Evolutionary conservation across 495 filamentous ascomycete species (phyloP).

Genomic region (Xylaria telfairii): DNA sequence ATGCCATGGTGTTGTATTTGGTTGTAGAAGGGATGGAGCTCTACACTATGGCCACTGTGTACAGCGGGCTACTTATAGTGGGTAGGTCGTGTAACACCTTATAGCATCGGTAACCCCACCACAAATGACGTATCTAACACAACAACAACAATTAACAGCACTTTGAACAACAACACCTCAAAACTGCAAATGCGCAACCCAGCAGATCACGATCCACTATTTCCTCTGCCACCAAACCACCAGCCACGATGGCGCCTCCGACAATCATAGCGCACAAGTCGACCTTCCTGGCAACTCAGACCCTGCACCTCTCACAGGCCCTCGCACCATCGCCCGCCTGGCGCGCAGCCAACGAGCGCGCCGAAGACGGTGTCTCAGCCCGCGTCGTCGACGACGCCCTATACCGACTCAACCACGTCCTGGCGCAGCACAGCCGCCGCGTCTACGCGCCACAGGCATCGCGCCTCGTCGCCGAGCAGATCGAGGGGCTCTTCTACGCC

Average conservation of each 20-base stretch:
- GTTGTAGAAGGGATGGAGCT: no score
- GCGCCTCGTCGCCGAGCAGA: slow-evolving; percentile 82
- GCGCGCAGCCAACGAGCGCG: slow-evolving; percentile 56
- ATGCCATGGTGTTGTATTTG: no score
- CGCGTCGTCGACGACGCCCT: slow-evolving; percentile 53
- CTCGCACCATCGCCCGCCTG: slow-evolving; percentile 64
- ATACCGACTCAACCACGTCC: slow-evolving; percentile 65
- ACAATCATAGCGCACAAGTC: slow-evolving; percentile 69
- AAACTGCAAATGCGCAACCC: neutral
- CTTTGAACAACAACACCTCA: neutral
- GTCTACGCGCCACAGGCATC: slow-evolving; percentile 77
- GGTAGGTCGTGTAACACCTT: no score
- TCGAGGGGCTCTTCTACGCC: slow-evolving; percentile 74
- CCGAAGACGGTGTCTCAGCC: slow-evolving; percentile 62
- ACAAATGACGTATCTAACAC: neutral
- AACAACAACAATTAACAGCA: no score
- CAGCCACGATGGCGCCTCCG: slow-evolving; percentile 42
- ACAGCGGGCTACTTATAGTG: no score
- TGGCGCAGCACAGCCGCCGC: slow-evolving; percentile 72
- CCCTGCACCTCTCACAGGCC: slow-evolving; percentile 63
- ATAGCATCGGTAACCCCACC: no score
- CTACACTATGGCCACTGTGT: no score
- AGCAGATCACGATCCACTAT: neutral
- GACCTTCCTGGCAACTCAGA: slow-evolving; percentile 66
- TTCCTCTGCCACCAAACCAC: neutral